Evolutionary conservation across 2,329 filamentous ascomycete genomes (phyloP).

Genomic region (Colletotrichum cereale): DNA sequence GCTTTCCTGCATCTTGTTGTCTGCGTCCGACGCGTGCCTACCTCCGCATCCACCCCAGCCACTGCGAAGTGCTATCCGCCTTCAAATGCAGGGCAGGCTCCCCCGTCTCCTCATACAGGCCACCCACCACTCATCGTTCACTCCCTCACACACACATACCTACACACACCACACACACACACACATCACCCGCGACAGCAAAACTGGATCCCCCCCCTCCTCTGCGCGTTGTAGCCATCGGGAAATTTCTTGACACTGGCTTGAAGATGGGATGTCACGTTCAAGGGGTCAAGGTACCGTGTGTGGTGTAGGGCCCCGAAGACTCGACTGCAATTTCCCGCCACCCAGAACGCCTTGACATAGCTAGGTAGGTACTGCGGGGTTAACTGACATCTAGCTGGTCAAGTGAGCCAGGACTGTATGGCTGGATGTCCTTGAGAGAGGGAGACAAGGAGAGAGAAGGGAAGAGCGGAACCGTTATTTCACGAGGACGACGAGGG

Average conservation of each 20-base stretch:
- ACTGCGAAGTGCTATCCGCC: background rate
- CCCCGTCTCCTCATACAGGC: background rate
- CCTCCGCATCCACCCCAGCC: conserved; percentile 7
- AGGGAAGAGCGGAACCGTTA: background rate
- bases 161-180: background rate
- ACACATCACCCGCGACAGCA: background rate
- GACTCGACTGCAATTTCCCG: conserved; percentile 35
- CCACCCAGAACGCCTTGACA: conserved; percentile 28
- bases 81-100: background rate
- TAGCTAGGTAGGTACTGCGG: background rate
- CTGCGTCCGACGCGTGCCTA: conserved; percentile 8
- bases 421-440: conserved; percentile 23
- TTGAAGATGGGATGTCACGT: conserved; percentile 33
- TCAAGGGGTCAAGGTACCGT: background rate
- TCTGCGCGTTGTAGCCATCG: conserved; percentile 19
- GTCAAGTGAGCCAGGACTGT: conserved; percentile 20
- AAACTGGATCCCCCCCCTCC: conserved; percentile 1
- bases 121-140: background rate
- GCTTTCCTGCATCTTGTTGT: conserved; percentile 10
- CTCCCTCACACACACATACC: background rate
- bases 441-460: conserved; percentile 11
- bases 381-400: background rate
- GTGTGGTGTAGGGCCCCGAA: conserved; percentile 7
- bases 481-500: conserved; percentile 10
- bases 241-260: conserved; percentile 22